These are phyloP conservation scores for Diaporthe humulicola DNA, from an alignment of 2,329 filamentous ascomycete species.

Conservation along the genomic window DNA sequence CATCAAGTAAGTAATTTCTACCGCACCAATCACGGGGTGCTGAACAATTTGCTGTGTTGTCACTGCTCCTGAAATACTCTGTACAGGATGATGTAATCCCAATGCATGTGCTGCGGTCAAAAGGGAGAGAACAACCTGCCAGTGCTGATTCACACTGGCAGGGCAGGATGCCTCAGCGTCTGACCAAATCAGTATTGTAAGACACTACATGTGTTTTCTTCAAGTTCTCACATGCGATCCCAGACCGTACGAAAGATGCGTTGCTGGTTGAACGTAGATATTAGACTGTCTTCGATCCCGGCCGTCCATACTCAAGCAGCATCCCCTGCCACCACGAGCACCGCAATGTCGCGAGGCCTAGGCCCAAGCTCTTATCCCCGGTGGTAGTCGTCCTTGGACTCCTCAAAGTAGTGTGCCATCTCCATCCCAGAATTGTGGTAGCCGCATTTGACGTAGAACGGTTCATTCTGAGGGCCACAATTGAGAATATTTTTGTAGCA, in stretches of 20 bases:
- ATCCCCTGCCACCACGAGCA: not conserved
- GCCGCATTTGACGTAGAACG: conserved; percentile 72
- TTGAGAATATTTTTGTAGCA: conserved; percentile 88
- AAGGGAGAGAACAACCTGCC: not conserved
- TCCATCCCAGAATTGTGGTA: conserved; percentile 39
- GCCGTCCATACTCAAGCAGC: not conserved
- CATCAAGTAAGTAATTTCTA: too few species aligned
- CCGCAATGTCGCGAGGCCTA: not conserved
- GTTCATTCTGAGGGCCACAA: conserved; percentile 82
- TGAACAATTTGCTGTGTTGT: not conserved
- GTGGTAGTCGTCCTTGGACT: conserved; percentile 35
- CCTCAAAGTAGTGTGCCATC: conserved; percentile 41
- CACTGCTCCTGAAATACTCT: not conserved
- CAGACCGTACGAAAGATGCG: not conserved
- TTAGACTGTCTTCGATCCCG: not conserved
- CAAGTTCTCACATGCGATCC: not conserved
- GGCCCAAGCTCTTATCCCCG: conserved; percentile 20
- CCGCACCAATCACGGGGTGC: not conserved
- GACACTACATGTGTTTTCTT: not conserved
- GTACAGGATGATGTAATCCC: not conserved
- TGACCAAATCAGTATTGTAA: not conserved
- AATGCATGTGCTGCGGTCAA: too few species aligned
- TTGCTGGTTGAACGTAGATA: not conserved
- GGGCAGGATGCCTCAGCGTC: not conserved
- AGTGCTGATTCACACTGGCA: too few species aligned